Base-by-base conservation (phyloP, 2,329 filamentous ascomycete genomes). In the Setomelanomma holmii region DNA sequence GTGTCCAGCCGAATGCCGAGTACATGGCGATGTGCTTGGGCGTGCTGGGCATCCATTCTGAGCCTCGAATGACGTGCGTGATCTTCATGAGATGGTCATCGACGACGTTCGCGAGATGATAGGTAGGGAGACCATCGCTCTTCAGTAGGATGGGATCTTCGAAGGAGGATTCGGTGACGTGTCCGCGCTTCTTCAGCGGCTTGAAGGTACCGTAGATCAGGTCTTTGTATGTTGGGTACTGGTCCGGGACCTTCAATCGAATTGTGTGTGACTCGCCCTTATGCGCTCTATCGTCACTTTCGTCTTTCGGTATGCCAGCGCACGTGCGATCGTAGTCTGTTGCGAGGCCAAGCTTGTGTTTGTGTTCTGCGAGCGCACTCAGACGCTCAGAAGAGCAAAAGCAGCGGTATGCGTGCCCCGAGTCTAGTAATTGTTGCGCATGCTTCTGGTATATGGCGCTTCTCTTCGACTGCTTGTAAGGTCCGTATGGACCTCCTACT, bases 41-140 rank as follows among this genome's bases (percentile, higher is more conserved):
- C 0, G 95, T 98, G 0, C 93, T 96, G 27, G 93, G 86, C 77
- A 99, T 89, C 95, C 95, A 99, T 83, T 99, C 95, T 82, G 89
- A 88, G 46, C 93, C 95, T 36, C 95, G 87, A 52, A 99, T 90
- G 12, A 99, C 95, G 74, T 98, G 93, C 0, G 93, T 97, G 61
- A 99, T 96, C 53, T 90, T 79, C 95, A 99, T 99, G 54, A 89
- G 80, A 73, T 97, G 91, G 68, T 99, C 95, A 69, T 99, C 95
- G 4, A 99, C 88, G 7, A 99, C 93, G 68, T 98, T 99, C 4
- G 95, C 95, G 55, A 99, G 88, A 74, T 99, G 95, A 69, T 99
- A 99, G 0, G 96, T 99, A 0, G 95, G 95, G 59, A 89, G 89
- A 0, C 92, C 93, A 71, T 99, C 95, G 0, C 87, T 88, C 75